phyloP scores from a whole-genome alignment of 2,329 filamentous ascomycete species.

The Ilyonectria sp. region DNA sequence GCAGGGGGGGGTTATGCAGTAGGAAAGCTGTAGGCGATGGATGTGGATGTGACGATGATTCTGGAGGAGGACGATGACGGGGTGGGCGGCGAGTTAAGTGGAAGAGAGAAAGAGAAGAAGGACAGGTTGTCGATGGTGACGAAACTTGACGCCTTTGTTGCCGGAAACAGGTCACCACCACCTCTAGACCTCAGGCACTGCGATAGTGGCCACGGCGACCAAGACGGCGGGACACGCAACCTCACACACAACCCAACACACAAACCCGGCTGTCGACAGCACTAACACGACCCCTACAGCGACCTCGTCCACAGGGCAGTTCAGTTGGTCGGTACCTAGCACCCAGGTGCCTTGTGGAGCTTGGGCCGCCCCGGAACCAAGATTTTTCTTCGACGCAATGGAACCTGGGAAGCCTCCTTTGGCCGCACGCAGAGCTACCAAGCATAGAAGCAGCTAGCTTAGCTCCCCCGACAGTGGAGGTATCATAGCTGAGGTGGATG shows the following conservation, averaged over 20 bases:
- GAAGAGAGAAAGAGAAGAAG: slow-evolving; percentile 4
- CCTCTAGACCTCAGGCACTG: slow-evolving; percentile 3
- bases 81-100: background rate
- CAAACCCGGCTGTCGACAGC: too few relatives aligned
- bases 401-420: slow-evolving; percentile 6
- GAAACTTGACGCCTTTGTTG: slow-evolving; percentile 25
- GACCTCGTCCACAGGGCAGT: background rate
- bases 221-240: background rate
- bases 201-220: slow-evolving; percentile 6
- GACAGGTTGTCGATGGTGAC: slow-evolving; percentile 31
- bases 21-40: background rate
- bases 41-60: slow-evolving; percentile 2
- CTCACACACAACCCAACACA: too few relatives aligned
- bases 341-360: slow-evolving; percentile 24
- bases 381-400: background rate
- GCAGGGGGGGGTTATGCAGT: slow-evolving; percentile 5
- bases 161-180: slow-evolving; percentile 11
- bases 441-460: background rate
- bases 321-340: too few relatives aligned
- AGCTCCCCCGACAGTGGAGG: slow-evolving; percentile 26
- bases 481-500: slow-evolving; percentile 27
- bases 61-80: background rate
- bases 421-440: background rate
- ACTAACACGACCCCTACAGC: too few relatives aligned
- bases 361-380: slow-evolving; percentile 21